Conservation (phyloP, 257 asterid genomes). For the Rehmannia glutinosa region DNA sequence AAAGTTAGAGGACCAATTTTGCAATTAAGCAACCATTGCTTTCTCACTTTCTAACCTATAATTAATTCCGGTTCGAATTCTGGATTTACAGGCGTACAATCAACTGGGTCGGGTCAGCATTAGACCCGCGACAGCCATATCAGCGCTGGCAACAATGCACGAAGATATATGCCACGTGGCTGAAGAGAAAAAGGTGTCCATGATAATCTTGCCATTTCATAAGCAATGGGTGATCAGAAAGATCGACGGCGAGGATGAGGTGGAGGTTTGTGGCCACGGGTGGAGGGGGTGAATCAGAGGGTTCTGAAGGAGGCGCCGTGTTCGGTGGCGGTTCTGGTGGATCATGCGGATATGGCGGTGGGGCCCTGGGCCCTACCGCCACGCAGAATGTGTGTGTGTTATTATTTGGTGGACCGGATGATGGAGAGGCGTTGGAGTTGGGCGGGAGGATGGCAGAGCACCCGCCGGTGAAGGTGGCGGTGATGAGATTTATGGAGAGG, state of each 20-base stretch:
- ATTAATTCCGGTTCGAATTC: too few relatives aligned
- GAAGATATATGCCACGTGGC: slow-evolving; percentile 45
- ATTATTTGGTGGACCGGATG: slow-evolving; percentile 55
- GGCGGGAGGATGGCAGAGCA: slow-evolving; percentile 52
- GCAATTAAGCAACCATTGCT: too few relatives aligned
- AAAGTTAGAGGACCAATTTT: too few relatives aligned
- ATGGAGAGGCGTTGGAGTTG: slow-evolving; percentile 39
- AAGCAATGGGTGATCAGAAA: slow-evolving; percentile 36
- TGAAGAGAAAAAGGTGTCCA: slow-evolving; percentile 25
- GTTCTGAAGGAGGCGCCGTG: slow-evolving; percentile 34
- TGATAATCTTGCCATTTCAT: slow-evolving; percentile 38
- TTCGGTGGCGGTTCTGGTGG: slow-evolving; percentile 39
- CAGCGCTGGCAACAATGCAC: slow-evolving; percentile 40
- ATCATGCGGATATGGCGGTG: slow-evolving; percentile 31
- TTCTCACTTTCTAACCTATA: too few relatives aligned
- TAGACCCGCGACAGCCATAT: slow-evolving; percentile 26
- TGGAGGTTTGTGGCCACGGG: slow-evolving; percentile 24
- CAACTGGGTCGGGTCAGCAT: slow-evolving; percentile 23
- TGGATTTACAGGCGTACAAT: too few relatives aligned
- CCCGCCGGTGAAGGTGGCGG: slow-evolving; percentile 36
- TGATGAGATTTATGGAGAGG: slow-evolving; percentile 33
- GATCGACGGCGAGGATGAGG: slow-evolving; percentile 22
- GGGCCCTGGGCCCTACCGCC: background rate
- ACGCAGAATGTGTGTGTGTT: slow-evolving; percentile 38
- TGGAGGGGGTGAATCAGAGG: slow-evolving; percentile 37